Conservation (phyloP, 208 protist species). For the Spironucleus salmonicida region DNA sequence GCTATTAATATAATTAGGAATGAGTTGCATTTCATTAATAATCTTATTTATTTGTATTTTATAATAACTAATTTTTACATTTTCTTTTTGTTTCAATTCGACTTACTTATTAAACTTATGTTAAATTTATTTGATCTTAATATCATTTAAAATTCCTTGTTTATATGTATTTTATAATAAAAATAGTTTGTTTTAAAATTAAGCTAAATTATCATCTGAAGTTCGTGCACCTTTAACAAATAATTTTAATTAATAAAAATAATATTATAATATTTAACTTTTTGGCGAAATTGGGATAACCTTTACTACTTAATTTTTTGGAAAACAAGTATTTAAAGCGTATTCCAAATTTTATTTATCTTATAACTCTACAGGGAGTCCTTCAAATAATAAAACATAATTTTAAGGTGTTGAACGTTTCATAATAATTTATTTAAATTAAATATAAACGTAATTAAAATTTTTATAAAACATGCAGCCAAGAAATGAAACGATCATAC, state of each 20-base stretch:
- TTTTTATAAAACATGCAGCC: too few relatives aligned
- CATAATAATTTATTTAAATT: too few relatives aligned
- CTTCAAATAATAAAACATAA: neutral
- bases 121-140: too few relatives aligned
- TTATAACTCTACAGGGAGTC: neutral
- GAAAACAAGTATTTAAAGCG: neutral
- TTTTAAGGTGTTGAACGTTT: conserved; percentile 7
- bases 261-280: neutral
- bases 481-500: too few relatives aligned
- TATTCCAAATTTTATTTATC: neutral
- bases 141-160: too few relatives aligned
- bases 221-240: neutral
- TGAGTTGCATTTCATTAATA: neutral
- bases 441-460: too few relatives aligned
- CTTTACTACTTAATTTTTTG: neutral
- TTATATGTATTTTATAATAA: too few relatives aligned
- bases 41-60: too few relatives aligned
- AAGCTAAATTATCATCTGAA: neutral
- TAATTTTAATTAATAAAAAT: neutral
- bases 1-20: neutral
- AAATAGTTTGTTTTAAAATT: neutral
- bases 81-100: too few relatives aligned
- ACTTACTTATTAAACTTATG: too few relatives aligned
- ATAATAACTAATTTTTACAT: too few relatives aligned
- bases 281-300: neutral